Conservation (phyloP, 1,139 yeast genomes). For the Diutina siamensis region DNA sequence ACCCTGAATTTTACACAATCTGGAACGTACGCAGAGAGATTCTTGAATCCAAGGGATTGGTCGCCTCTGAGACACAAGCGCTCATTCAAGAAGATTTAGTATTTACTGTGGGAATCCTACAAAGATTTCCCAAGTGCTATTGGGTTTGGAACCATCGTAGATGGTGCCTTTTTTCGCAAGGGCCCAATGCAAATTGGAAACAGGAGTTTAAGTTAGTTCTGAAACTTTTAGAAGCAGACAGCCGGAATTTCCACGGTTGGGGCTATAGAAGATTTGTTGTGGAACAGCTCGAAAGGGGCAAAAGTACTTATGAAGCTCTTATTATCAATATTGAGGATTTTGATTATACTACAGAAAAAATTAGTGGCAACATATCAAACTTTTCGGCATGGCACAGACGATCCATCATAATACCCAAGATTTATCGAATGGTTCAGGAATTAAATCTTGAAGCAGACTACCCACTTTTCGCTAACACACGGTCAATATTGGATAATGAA, state of each 20-base stretch:
- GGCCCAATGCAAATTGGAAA: constrained; percentile 46
- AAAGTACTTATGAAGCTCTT: constrained; percentile 13
- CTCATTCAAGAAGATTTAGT: constrained; percentile 49
- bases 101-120: constrained; percentile 48
- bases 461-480: constrained; percentile 11
- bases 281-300: constrained; percentile 29
- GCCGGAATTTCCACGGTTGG: constrained; percentile 94
- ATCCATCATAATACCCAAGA: constrained; percentile 49
- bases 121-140: constrained; percentile 73
- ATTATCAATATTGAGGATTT: constrained; percentile 42
- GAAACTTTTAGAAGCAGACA: constrained; percentile 57
- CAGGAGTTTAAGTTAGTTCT: constrained; percentile 59
- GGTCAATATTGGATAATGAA: constrained; percentile 41
- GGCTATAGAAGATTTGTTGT: constrained; percentile 75
- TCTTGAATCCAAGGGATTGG: constrained; percentile 20
- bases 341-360: constrained; percentile 48
- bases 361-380: constrained; percentile 47
- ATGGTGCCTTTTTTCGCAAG: constrained; percentile 59
- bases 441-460: constrained; percentile 7
- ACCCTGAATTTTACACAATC: constrained; percentile 80
- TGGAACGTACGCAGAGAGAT: constrained; percentile 89
- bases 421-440: constrained; percentile 17
- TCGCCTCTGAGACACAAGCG: constrained; percentile 12
- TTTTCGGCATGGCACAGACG: constrained; percentile 96
- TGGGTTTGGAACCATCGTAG: constrained; percentile 95